Conservation (phyloP, 305 asterid genomes). For the Andrographis paniculata region DNA sequence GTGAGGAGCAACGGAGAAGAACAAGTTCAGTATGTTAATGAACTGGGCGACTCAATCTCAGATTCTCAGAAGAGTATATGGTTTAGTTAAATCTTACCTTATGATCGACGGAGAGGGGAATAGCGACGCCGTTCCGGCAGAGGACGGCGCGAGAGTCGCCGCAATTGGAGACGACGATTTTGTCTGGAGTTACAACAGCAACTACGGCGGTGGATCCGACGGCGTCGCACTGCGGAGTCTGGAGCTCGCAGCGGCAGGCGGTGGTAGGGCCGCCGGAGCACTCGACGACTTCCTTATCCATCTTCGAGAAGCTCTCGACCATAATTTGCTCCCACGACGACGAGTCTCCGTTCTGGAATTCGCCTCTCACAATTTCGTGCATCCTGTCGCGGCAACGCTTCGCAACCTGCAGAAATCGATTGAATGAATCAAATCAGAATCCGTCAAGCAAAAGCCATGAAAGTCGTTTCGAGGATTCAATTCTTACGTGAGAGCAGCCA, state of each 20-base stretch:
- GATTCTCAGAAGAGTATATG: too few relatives aligned
- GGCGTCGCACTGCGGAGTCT: slow-evolving; percentile 81
- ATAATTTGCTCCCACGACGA: slow-evolving; percentile 51
- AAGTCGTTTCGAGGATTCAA: slow-evolving; percentile 4
- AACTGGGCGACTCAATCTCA: too few relatives aligned
- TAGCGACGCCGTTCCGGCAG: slow-evolving; percentile 69
- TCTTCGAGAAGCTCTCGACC: slow-evolving; percentile 45
- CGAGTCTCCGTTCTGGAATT: slow-evolving; percentile 28
- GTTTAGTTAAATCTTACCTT: slow-evolving; percentile 32
- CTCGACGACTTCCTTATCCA: slow-evolving; percentile 59
- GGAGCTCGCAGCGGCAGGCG: slow-evolving; percentile 80
- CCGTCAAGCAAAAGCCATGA: neutral
- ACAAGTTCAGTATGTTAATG: neutral
- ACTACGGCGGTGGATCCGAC: slow-evolving; percentile 97
- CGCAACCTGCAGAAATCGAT: slow-evolving; percentile 86
- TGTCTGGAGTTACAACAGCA: slow-evolving; percentile 58
- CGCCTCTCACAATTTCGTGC: slow-evolving; percentile 77
- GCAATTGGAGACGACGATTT: slow-evolving; percentile 70
- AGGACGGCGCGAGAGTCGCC: slow-evolving; percentile 97
- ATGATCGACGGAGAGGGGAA: slow-evolving; percentile 79
- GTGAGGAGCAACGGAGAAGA: slow-evolving; percentile 4
- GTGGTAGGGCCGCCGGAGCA: slow-evolving; percentile 15
- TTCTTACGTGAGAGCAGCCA: slow-evolving; percentile 91
- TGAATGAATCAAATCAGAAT: too few relatives aligned
- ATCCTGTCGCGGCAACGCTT: slow-evolving; percentile 66